Conservation (phyloP, 1,139 yeast species). For the Blastobotrys ciferrii region DNA sequence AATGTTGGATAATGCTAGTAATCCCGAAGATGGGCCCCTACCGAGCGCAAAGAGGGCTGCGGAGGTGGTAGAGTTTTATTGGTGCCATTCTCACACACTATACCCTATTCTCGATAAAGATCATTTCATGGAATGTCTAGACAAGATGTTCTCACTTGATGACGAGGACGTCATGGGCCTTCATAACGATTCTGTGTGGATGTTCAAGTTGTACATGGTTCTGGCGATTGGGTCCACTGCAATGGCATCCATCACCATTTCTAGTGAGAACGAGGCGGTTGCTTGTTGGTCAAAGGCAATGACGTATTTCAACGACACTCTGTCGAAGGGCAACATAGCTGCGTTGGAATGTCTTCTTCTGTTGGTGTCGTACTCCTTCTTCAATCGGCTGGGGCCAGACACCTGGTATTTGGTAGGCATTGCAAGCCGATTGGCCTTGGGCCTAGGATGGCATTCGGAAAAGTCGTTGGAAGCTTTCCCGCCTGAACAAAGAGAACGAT, state of each 20-base stretch:
- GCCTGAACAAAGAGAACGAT: slow-evolving; percentile 25
- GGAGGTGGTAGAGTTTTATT: slow-evolving; percentile 24
- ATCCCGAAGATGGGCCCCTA: slow-evolving; percentile 8
- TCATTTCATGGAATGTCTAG: slow-evolving; percentile 17
- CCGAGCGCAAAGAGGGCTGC: slow-evolving; percentile 22
- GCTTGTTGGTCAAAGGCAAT: slow-evolving; percentile 22
- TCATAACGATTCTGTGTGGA: slow-evolving; percentile 19
- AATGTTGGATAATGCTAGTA: background rate
- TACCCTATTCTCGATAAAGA: slow-evolving; percentile 24
- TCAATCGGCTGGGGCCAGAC: slow-evolving; percentile 30
- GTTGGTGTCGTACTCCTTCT: slow-evolving; percentile 28
- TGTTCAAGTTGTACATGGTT: slow-evolving; percentile 26
- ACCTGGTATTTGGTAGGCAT: slow-evolving; percentile 45
- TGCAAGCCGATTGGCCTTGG: slow-evolving; percentile 61
- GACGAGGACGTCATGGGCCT: slow-evolving; percentile 12
- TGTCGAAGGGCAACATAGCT: slow-evolving; percentile 20
- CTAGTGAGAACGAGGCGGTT: slow-evolving; percentile 25
- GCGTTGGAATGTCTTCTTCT: slow-evolving; percentile 25
- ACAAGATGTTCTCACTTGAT: slow-evolving; percentile 13
- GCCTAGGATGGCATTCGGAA: slow-evolving; percentile 59
- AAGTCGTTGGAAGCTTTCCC: slow-evolving; percentile 21
- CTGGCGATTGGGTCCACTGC: slow-evolving; percentile 28
- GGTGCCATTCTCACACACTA: slow-evolving; percentile 27
- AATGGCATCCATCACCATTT: slow-evolving; percentile 25
- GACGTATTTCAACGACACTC: slow-evolving; percentile 19